Evolutionary conservation across 257 asterid species (phyloP).

Genomic region (Petunia axillaris): DNA sequence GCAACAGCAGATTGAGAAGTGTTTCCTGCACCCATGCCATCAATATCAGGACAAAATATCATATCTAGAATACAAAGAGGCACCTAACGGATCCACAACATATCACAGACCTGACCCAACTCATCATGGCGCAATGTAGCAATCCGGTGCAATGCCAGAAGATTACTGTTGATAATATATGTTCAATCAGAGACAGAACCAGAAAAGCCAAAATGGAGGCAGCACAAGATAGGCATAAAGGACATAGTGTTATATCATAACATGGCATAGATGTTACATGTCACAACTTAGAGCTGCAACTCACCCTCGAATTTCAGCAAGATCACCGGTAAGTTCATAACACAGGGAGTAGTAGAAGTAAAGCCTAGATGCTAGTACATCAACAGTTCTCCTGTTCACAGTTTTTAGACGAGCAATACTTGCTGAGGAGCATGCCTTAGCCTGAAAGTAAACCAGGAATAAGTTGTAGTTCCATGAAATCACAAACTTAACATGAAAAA

Average conservation of each 20-base stretch:
- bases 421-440: constrained; percentile 89
- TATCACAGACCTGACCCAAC: constrained; percentile 84
- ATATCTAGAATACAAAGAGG: not conserved
- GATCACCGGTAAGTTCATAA: constrained; percentile 88
- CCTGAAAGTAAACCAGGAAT: constrained; percentile 51
- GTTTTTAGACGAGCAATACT: constrained; percentile 80
- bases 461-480: constrained; percentile 7
- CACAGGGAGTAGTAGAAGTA: constrained; percentile 84
- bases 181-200: constrained; percentile 28
- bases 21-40: constrained; percentile 70
- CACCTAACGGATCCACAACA: constrained; percentile 1
- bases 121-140: constrained; percentile 93
- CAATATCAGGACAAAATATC: constrained; percentile 20
- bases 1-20: constrained; percentile 73
- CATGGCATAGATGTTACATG: constrained; percentile 4
- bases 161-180: constrained; percentile 50
- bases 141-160: constrained; percentile 87
- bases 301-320: constrained; percentile 90
- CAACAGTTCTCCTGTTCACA: constrained; percentile 78
- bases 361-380: constrained; percentile 85
- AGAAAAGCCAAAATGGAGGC: constrained; percentile 26
- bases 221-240: constrained; percentile 22
- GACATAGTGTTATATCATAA: not conserved
- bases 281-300: constrained; percentile 22
- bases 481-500: constrained; percentile 21